A percentile compares a stretch with the other conserved stretches of the same genome.
phyloP scores from a whole-genome alignment of 2,329 filamentous ascomycete genomes.

The Aaosphaeria arxii region DNA sequence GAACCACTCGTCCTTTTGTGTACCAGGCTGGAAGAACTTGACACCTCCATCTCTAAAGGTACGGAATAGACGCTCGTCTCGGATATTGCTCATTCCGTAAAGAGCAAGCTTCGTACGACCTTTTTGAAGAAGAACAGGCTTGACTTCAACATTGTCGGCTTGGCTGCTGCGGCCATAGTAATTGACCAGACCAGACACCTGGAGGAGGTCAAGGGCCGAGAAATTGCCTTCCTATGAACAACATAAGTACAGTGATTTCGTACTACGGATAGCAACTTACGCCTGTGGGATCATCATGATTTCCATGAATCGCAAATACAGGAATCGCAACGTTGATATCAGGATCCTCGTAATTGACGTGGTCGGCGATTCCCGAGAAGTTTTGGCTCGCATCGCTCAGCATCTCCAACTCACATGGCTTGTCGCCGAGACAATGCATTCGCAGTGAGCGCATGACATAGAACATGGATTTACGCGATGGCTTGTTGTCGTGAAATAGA shows the following conservation, averaged over 20 bases:
- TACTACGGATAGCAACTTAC: slow-evolving; percentile 12
- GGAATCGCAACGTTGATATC: slow-evolving; percentile 97
- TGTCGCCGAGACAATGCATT: slow-evolving; percentile 91
- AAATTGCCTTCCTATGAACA: slow-evolving; percentile 68
- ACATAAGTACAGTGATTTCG: slow-evolving; percentile 5
- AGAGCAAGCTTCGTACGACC: slow-evolving; percentile 88
- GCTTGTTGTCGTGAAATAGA: slow-evolving; percentile 97
- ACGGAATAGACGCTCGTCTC: slow-evolving; percentile 89
- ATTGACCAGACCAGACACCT: slow-evolving; percentile 88
- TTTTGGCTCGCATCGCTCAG: slow-evolving; percentile 89
- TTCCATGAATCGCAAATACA: slow-evolving; percentile 97
- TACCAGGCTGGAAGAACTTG: slow-evolving; percentile 82
- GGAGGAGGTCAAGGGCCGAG: slow-evolving; percentile 85
- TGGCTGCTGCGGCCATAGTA: slow-evolving; percentile 93
- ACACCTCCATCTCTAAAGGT: slow-evolving; percentile 93
- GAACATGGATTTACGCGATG: slow-evolving; percentile 91
- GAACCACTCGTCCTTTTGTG: slow-evolving; percentile 88
- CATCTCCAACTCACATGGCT: slow-evolving; percentile 92
- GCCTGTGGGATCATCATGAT: slow-evolving; percentile 97
- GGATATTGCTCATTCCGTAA: slow-evolving; percentile 92
- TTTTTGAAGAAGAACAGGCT: slow-evolving; percentile 90
- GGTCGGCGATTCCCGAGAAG: slow-evolving; percentile 70
- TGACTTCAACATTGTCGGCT: slow-evolving; percentile 88
- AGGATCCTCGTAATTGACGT: slow-evolving; percentile 96
- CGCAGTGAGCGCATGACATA: slow-evolving; percentile 94